Base-by-base conservation (phyloP, 1,284 basidiomycete genomes). In the Ceratobasidium sp. region DNA sequence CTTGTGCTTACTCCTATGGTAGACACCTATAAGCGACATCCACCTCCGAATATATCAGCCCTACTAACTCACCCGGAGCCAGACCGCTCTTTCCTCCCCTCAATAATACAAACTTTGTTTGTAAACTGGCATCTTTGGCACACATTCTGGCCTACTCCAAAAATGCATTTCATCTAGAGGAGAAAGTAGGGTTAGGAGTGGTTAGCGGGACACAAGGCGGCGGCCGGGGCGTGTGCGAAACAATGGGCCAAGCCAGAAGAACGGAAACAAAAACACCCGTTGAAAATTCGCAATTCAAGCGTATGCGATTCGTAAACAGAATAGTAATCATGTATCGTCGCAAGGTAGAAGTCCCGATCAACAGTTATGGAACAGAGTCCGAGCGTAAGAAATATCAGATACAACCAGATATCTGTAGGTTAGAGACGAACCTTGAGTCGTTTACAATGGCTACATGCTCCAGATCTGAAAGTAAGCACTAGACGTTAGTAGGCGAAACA, bases 371-470 rank as follows among this genome's bases (percentile, higher is more conserved):
- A n/a, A 68, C 33, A 53, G 61, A 44, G 42, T 64, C 44, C 6
- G 23, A 71, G 68, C 75, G 53, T 33, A 55, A 71, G 28, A 15
- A 51, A 89, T 7, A 89, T 89, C 10, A 90, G 68, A 71, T 18
- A 64, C 15, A 58, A 39, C 33, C 33, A 91, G 79, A 89, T 89
- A 77, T 89, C 84, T 82, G 92, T 94, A 15, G 93, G 4, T 4
- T 20, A 23, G 90, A 82, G 64, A 86, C 91, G 79, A 84, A 92
- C 93, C 91, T 95, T 95, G 83, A 95, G 90, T 82, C 91, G 92
- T 85, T 94, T 95, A 88, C 94, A 95, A 82, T 94, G 90, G 10
- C 89, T 92, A 84, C 93, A 95, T 58, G 93, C 93, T 80, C 94
- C 93, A 78, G 91, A 91, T 75, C 93, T 94, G 69, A 20, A 33